phyloP scores from a whole-genome alignment of 2,329 filamentous ascomycete genomes.

The Fusarium verrucosum region DNA sequence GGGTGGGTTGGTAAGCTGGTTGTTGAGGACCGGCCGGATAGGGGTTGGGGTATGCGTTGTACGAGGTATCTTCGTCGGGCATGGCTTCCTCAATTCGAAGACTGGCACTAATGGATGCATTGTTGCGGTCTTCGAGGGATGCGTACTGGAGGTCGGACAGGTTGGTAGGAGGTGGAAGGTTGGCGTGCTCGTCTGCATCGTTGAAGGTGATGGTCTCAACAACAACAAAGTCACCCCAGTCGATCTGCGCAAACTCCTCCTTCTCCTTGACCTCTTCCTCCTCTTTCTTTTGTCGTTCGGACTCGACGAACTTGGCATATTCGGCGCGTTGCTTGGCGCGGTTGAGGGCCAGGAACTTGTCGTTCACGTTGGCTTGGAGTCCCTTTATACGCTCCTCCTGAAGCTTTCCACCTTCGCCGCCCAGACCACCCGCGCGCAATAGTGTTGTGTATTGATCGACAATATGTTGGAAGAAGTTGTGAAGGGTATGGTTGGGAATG shows the following conservation, averaged over 20 bases:
- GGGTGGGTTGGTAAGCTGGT: slow-evolving; percentile 47
- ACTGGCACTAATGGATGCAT: slow-evolving; percentile 82
- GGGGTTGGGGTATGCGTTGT: slow-evolving; percentile 58
- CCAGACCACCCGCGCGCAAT: slow-evolving; percentile 72
- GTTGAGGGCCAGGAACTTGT: slow-evolving; percentile 82
- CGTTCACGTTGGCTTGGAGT: slow-evolving; percentile 76
- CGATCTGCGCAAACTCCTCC: slow-evolving; percentile 81
- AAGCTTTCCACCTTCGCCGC: slow-evolving; percentile 72
- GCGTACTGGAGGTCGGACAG: slow-evolving; percentile 93
- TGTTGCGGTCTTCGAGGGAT: slow-evolving; percentile 93
- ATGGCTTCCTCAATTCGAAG: slow-evolving; percentile 94
- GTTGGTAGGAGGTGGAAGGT: slow-evolving; percentile 88
- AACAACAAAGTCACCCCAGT: slow-evolving; percentile 97
- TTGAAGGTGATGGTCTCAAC: slow-evolving; percentile 95
- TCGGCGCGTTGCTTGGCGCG: slow-evolving; percentile 87
- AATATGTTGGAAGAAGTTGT: slow-evolving; percentile 92
- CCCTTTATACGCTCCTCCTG: slow-evolving; percentile 77
- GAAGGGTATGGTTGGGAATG: slow-evolving; percentile 91
- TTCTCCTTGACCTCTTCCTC: slow-evolving; percentile 86
- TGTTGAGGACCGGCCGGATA: slow-evolving; percentile 55
- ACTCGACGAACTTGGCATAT: slow-evolving; percentile 84
- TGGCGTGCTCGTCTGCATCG: slow-evolving; percentile 84
- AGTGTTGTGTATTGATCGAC: slow-evolving; percentile 93
- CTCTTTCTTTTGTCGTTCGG: slow-evolving; percentile 88
- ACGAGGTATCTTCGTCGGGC: slow-evolving; percentile 76